Base-by-base conservation (phyloP, 192 early-diverging fungal species). In the Globomyces pollinis-pini region DNA sequence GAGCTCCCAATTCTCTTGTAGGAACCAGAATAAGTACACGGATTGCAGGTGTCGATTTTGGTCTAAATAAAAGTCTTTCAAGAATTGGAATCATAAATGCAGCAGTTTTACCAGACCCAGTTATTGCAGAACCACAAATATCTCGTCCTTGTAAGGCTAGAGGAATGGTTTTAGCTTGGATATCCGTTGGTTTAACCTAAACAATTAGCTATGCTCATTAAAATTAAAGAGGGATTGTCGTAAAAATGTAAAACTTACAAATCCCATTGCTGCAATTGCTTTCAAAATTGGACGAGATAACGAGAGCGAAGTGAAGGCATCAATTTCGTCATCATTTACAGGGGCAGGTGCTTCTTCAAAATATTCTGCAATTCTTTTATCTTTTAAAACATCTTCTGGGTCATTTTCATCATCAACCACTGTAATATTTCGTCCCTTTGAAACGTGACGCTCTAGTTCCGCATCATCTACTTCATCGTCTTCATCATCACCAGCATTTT, bases 101-200 rank as follows among this genome's bases (percentile, higher is more conserved):
- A 7, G 87, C 90, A 0, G 96, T 99, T 67, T 99, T 99, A 63
- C 96, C 96, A 35, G 95, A 98, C 42, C 96, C 96, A 1, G 96
- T 99, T 28, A 93, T 88, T 11, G 96, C 96, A 50, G 92, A 89
- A 69, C 93, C 96, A 69, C 95, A 98, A 53, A 99, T 92, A 65
- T 99, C 96, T 60, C 87, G 89, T 56, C 95, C 96, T 59, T 95
- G 85, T 29, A 99, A 74, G 5, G 91, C 92, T 18, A 99, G 63
- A 1, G 96, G 96, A 64, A 99, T 98, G 5, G 94, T 83, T 29
- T 80, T 77, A 21, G 81, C 75, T 78, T 99, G 96, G 72, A 99
- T 98, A 16, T 85, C 80, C 15, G 96, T 99, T 0, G 96, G 95
- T 68, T 94, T 86, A n/a, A n/a, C n/a, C n/a, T n/a, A n/a, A n/a